These are phyloP conservation scores for Lotus japonicus DNA, from an alignment of 306 rosid genomes.

Conservation along the genomic window DNA sequence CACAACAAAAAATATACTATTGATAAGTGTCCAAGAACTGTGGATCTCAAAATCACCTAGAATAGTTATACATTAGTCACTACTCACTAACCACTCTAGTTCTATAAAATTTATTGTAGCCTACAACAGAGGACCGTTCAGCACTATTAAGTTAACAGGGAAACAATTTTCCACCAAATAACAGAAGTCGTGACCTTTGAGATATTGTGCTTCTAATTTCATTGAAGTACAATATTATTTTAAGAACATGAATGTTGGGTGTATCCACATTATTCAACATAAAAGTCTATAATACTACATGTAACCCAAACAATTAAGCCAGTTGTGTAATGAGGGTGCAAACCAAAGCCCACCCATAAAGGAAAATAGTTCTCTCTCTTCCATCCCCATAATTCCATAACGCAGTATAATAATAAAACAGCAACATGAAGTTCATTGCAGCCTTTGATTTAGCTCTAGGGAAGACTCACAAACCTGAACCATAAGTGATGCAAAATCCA, in stretches of 20 bases:
- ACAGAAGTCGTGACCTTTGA: neutral
- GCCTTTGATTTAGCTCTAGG: neutral
- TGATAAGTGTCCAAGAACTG: slow-evolving; percentile 5
- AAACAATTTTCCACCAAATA: neutral
- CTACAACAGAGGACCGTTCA: neutral
- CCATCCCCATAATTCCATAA: neutral
- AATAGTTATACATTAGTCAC: neutral
- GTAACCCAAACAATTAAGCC: neutral
- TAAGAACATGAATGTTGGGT: neutral
- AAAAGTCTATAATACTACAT: neutral
- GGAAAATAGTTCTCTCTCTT: slow-evolving; percentile 3
- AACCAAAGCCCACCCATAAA: neutral
- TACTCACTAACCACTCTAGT: neutral
- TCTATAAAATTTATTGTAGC: slow-evolving; percentile 6
- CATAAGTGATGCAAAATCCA: slow-evolving; percentile 88
- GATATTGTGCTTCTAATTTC: neutral
- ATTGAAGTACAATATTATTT: neutral
- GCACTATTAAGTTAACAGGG: neutral
- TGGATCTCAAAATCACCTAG: neutral
- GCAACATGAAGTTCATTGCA: neutral
- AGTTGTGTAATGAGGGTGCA: neutral
- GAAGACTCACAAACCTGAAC: slow-evolving; percentile 70
- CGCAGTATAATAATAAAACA: slow-evolving; percentile 2
- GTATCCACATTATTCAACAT: neutral
- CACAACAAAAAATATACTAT: neutral